Evolutionary conservation across 208 protist species (phyloP), one percentile per base, ranked within the genome.

Genomic region (Trypanosoma platydactyli): DNA sequence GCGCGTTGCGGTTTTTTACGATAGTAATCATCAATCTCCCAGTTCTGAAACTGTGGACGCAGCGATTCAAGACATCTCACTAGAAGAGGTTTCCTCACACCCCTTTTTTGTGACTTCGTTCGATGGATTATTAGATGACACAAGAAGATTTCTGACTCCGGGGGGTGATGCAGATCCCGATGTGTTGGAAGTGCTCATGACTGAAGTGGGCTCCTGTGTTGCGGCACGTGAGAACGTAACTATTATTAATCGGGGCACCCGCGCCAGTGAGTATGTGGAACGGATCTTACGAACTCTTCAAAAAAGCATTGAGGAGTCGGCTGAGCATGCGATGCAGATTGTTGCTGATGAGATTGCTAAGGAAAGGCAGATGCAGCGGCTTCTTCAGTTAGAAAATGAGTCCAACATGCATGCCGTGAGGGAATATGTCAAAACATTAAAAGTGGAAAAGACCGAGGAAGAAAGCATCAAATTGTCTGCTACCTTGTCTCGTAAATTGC

Each of bases 341-440:
- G 90, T 93, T n/a, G 87, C 90, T 0, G 90, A 95, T 68, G 87
- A 93, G 53, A 84, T 89, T 33, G 90, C 90, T 0, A 95, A 95
- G 65, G 86, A 94, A 58, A 89, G 87, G 63, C 90, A 95, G 61
- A 95, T 95, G 84, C 90, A 95, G 61, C 84, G 90, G 16, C 76
- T 95, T 46, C 80, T 95, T 20, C 90, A 94, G 52, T 69, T 94
- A 44, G 85, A 90, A 51, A 75, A 75, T 62, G 73, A 74, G 51
- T 41, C 55, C 2, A 71, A 70, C 25, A 44, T 66, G 38, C 27
- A 44, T 9, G 7, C 22, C 42, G 4, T 52, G 66, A 50, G 68
- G 64, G 46, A 75, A 38, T 22, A 55, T 65, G 45, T 55, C 16
- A 64, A 64, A 42, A 55, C 51, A 15, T 55, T 41, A 52, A 55